Percentiles rank a stretch among this genome's conserved stretches.
Evolutionary conservation across 306 rosid genomes (phyloP).

Genomic region (Cicer bijugum): DNA sequence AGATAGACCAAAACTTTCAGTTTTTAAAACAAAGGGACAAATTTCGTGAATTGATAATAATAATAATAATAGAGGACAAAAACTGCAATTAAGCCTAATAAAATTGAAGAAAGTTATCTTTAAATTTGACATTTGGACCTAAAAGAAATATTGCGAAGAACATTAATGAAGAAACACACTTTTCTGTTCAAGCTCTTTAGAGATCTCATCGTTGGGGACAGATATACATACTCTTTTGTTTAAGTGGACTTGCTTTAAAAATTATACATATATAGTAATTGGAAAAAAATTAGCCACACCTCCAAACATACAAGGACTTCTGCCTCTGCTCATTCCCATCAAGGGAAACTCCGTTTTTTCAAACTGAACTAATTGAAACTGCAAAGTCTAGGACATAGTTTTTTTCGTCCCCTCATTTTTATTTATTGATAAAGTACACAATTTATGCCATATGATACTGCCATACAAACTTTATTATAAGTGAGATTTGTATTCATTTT

Average conservation of each 20-base stretch:
- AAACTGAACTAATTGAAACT: background rate
- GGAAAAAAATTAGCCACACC: background rate
- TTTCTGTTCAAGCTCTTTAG: background rate
- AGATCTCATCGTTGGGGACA: background rate
- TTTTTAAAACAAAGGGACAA: too few relatives aligned
- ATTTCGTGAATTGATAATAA: too few relatives aligned
- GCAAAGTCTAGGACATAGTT: background rate
- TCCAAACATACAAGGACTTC: background rate
- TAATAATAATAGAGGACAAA: too few relatives aligned
- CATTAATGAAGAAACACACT: background rate
- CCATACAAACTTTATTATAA: background rate
- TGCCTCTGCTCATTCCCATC: too few relatives aligned
- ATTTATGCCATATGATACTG: background rate
- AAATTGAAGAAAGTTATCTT: conserved; percentile 1
- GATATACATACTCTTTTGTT: background rate
- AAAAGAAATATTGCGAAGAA: background rate
- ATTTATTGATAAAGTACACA: conserved; percentile 4
- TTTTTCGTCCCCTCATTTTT: background rate
- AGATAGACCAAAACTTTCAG: too few relatives aligned
- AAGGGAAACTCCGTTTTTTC: background rate
- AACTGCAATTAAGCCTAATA: background rate
- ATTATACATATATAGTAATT: background rate
- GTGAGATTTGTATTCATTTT: conserved; percentile 25
- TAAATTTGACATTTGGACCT: conserved; percentile 15
- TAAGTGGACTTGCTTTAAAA: background rate